Evolutionary conservation across 768 basidiomycete genomes (phyloP).

Genomic region (Boletus subparvulus): DNA sequence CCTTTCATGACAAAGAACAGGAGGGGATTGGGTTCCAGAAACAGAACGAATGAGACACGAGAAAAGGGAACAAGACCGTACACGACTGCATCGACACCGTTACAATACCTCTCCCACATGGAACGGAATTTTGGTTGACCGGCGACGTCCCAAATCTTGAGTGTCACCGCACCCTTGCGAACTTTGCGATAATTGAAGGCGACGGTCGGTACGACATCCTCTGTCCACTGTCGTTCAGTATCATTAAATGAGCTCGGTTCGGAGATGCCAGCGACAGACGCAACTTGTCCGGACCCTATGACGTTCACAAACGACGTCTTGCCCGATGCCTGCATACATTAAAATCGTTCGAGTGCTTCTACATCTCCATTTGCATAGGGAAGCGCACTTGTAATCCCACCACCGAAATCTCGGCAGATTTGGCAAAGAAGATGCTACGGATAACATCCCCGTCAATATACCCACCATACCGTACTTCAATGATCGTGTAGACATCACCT

Average conservation of each 20-base stretch:
- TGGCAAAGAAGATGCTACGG: conserved; percentile 78
- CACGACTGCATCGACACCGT: conserved; percentile 91
- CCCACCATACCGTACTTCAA: not conserved
- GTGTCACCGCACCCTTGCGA: conserved; percentile 82
- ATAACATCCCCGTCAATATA: not conserved
- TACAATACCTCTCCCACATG: conserved; percentile 95
- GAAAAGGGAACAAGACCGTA: conserved; percentile 39
- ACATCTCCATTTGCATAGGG: not conserved
- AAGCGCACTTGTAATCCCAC: conserved; percentile 76
- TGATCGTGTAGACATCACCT: conserved; percentile 30
- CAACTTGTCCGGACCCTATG: conserved; percentile 76
- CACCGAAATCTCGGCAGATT: conserved; percentile 85
- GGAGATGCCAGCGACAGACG: not conserved
- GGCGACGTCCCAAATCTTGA: conserved; percentile 96
- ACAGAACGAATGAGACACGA: not conserved
- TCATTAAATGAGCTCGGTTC: not conserved
- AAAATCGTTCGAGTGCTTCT: not conserved
- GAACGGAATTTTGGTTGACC: conserved; percentile 93
- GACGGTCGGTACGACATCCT: conserved; percentile 95
- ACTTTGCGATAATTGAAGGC: conserved; percentile 91
- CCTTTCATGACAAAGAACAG: not conserved
- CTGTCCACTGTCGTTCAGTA: conserved; percentile 66
- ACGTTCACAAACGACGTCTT: conserved; percentile 96
- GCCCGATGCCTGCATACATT: conserved; percentile 69
- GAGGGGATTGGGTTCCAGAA: not conserved